These are phyloP conservation scores for Solanum chacoense DNA, from an alignment of 305 asterid genomes.

Conservation along the genomic window DNA sequence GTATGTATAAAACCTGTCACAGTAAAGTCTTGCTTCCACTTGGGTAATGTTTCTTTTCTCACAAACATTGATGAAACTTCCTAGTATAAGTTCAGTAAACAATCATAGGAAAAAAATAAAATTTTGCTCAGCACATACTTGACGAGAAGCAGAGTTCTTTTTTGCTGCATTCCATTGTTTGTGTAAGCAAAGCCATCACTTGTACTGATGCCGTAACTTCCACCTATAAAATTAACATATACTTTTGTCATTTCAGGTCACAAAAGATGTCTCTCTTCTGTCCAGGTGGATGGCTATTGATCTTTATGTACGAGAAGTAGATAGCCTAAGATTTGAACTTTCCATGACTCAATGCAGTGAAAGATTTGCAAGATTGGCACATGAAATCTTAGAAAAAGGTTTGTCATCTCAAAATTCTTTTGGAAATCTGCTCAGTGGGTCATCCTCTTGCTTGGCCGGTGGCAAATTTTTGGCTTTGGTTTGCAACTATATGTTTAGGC, in stretches of 20 bases:
- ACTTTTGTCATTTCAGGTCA: slow-evolving; percentile 46
- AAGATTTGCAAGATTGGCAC: slow-evolving; percentile 57
- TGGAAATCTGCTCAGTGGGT: background rate
- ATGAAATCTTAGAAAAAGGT: slow-evolving; percentile 77
- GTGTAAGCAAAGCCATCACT: background rate
- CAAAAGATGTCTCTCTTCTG: slow-evolving; percentile 78
- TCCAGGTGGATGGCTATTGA: slow-evolving; percentile 99
- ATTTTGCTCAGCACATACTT: background rate
- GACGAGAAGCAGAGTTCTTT: background rate
- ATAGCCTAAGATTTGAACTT: slow-evolving; percentile 92
- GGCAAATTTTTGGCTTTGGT: background rate
- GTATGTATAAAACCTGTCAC: background rate
- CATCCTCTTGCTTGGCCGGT: background rate
- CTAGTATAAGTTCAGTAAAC: background rate
- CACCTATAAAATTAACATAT: background rate
- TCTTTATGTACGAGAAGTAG: slow-evolving; percentile 80
- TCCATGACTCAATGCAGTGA: slow-evolving; percentile 81
- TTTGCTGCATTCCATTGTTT: background rate
- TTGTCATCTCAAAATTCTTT: slow-evolving; percentile 4
- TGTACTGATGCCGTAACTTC: background rate
- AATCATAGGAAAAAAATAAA: background rate
- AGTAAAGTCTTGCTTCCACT: background rate
- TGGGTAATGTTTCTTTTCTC: background rate
- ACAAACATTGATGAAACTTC: background rate
- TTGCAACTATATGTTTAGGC: background rate